Evolutionary conservation across 1,284 basidiomycete species (phyloP).

Genomic region (Apiotrichum akiyoshidainum): DNA sequence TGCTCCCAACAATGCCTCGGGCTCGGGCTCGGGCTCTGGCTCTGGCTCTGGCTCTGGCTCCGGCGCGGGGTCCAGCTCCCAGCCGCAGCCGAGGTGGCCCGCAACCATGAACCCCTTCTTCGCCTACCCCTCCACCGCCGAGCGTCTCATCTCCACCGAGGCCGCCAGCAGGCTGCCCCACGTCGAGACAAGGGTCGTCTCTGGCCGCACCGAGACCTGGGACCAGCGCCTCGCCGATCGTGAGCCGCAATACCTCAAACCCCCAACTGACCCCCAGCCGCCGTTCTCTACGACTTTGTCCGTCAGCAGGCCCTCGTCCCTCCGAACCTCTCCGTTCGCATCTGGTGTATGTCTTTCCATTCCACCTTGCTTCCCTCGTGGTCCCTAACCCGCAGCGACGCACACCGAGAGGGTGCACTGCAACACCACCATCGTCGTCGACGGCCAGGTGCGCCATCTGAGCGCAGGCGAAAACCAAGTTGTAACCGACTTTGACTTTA

Average conservation of each 20-base stretch:
- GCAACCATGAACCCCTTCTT: constrained; percentile 30
- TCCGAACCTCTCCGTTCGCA: constrained; percentile 21
- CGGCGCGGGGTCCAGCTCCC: not conserved
- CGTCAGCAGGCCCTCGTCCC: constrained; percentile 25
- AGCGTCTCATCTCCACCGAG: constrained; percentile 26
- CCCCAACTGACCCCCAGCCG: constrained; percentile 21
- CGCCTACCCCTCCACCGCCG: constrained; percentile 30
- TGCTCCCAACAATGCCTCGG: constrained; percentile 1
- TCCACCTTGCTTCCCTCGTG: not conserved
- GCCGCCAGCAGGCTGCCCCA: constrained; percentile 6
- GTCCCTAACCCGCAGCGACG: constrained; percentile 4
- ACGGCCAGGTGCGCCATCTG: constrained; percentile 22
- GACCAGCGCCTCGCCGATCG: constrained; percentile 32
- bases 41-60: not conserved
- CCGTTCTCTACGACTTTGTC: constrained; percentile 40
- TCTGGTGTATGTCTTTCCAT: constrained; percentile 23
- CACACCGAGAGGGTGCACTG: constrained; percentile 28
- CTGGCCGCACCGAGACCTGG: constrained; percentile 13
- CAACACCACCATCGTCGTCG: constrained; percentile 22
- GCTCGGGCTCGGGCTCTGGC: not conserved
- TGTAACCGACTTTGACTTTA: constrained; percentile 44
- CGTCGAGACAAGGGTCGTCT: constrained; percentile 17
- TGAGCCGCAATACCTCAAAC: constrained; percentile 12
- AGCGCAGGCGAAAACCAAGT: constrained; percentile 28
- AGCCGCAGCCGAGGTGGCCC: constrained; percentile 14